phyloP scores from a whole-genome alignment of 192 early-diverging fungal species.

The Coemansia umbellata region DNA sequence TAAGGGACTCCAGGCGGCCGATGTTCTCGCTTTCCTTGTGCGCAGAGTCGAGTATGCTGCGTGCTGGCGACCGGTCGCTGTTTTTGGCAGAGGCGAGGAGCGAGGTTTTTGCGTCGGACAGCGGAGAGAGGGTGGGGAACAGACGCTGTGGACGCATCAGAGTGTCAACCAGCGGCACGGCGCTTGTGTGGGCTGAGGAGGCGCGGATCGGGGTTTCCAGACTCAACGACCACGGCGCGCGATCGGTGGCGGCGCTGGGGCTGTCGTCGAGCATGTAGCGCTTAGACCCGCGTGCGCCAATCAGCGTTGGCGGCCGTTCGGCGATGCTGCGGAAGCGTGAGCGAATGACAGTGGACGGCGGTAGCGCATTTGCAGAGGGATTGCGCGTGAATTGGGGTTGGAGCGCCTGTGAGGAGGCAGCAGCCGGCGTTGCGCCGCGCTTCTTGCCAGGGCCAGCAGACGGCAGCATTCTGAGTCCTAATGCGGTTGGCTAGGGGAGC shows the following conservation, averaged over 20 bases:
- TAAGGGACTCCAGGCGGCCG: constrained; percentile 10
- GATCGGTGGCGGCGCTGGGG: constrained; percentile 1
- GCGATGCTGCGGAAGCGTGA: constrained; percentile 29
- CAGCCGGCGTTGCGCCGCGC: constrained; percentile 8
- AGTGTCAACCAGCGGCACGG: constrained; percentile 10
- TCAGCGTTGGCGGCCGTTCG: constrained; percentile 1
- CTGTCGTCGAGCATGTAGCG: constrained; percentile 26
- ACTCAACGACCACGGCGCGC: constrained; percentile 7
- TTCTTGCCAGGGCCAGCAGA: constrained; percentile 4
- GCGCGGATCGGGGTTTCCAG: constrained; percentile 24
- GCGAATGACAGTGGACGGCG: constrained; percentile 41
- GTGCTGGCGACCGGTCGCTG: constrained; percentile 22
- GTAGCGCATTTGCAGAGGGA: constrained; percentile 1
- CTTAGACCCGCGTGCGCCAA: constrained; percentile 23
- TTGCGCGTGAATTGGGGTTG: constrained; percentile 1
- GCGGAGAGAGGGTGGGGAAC: constrained; percentile 11
- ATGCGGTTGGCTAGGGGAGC: too few relatives aligned
- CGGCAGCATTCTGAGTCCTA: constrained; percentile 8
- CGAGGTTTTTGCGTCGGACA: not conserved
- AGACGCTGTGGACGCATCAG: constrained; percentile 20
- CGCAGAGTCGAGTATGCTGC: constrained; percentile 21
- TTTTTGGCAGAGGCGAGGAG: not conserved
- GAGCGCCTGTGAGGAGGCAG: not conserved
- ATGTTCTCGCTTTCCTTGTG: constrained; percentile 5
- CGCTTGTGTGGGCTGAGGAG: not conserved